Conservation (phyloP, 208 protist species). For the Jaenimonas drosophilae region DNA sequence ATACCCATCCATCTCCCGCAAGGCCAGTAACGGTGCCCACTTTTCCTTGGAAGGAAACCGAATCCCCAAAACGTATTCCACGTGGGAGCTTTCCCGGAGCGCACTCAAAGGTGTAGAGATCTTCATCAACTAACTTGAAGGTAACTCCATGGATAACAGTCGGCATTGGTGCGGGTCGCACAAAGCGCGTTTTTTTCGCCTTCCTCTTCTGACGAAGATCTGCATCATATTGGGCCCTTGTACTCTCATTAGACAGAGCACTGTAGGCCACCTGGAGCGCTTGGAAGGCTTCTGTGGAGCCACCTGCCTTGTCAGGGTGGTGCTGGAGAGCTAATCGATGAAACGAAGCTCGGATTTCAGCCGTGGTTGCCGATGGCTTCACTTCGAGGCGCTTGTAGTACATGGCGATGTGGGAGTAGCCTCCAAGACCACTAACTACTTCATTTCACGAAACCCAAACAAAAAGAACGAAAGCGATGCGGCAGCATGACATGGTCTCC, state of each 20-base stretch:
- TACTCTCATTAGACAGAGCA: conserved; percentile 86
- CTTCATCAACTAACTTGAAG: conserved; percentile 49
- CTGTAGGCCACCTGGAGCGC: conserved; percentile 94
- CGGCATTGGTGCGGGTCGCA: conserved; percentile 30
- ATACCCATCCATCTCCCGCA: conserved; percentile 55
- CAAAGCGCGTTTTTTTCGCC: conserved; percentile 43
- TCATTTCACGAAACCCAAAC: no score
- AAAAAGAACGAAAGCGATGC: background rate
- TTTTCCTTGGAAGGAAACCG: conserved; percentile 41
- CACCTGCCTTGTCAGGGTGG: conserved; percentile 80
- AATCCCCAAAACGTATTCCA: conserved; percentile 65
- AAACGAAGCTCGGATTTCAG: conserved; percentile 83
- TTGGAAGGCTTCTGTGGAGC: conserved; percentile 65
- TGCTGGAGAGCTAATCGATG: conserved; percentile 53
- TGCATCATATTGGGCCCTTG: conserved; percentile 91
- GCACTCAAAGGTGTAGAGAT: conserved; percentile 74
- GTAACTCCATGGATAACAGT: conserved; percentile 23
- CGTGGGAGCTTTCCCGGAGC: conserved; percentile 41
- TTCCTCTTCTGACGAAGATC: conserved; percentile 16
- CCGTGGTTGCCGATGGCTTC: conserved; percentile 30
- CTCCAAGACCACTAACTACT: no score
- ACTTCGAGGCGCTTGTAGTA: conserved; percentile 76
- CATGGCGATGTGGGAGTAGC: no score
- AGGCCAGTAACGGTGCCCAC: conserved; percentile 70
- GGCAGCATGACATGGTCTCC: background rate